These are phyloP conservation scores for Pouteria glomerata DNA, from an alignment of 148 eudicot genomes.

Conservation along the genomic window DNA sequence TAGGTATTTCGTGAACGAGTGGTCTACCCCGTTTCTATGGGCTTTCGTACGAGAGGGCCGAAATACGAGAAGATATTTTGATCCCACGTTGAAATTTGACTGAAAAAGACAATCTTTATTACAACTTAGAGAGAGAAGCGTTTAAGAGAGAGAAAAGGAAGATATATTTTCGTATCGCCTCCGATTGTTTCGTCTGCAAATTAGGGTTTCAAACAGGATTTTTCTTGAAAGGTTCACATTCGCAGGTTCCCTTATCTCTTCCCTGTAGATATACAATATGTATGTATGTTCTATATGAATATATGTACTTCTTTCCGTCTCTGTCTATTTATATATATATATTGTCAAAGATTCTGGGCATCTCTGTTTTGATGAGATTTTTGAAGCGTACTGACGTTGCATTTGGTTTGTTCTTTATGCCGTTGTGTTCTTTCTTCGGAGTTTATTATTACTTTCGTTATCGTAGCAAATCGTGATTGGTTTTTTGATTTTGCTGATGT, in stretches of 20 bases:
- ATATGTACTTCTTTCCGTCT: neutral
- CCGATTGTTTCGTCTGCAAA: slow-evolving; percentile 5
- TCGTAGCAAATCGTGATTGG: slow-evolving; percentile 2
- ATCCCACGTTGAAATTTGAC: slow-evolving; percentile 1
- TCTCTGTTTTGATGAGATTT: neutral
- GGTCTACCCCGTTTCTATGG: no score
- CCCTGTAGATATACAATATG: no score
- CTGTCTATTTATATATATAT: neutral
- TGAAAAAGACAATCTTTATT: neutral
- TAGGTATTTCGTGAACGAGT: no score
- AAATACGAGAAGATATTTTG: neutral
- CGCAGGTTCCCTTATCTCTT: neutral
- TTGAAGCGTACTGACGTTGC: neutral
- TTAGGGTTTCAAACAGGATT: slow-evolving; percentile 10
- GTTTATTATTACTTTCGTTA: neutral
- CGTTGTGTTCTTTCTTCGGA: neutral
- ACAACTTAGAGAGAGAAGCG: no score
- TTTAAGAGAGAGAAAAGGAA: neutral
- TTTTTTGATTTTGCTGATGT: neutral
- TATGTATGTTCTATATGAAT: no score
- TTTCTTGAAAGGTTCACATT: neutral
- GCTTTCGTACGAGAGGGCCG: no score
- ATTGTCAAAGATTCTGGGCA: neutral
- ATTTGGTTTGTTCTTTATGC: neutral
- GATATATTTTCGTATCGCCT: slow-evolving; percentile 13